phyloP scores from a whole-genome alignment of 129 eudicot species.

The Ambrosia artemisiifolia region DNA sequence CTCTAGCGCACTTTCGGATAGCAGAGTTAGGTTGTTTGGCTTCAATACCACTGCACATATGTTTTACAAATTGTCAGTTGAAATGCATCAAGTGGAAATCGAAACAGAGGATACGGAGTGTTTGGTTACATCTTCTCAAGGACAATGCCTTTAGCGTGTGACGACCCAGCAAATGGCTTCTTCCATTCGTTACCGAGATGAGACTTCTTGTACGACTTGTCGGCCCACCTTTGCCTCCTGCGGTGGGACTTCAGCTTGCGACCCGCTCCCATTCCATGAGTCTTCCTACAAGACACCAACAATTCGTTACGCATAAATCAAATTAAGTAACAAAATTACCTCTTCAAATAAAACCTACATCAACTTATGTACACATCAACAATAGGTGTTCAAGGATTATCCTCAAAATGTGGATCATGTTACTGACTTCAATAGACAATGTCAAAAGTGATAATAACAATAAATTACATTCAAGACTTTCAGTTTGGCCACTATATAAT shows the following conservation, averaged over 20 bases:
- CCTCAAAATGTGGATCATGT: background rate
- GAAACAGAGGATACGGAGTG: background rate
- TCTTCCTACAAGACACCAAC: constrained; percentile 29
- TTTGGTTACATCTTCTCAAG: constrained; percentile 46
- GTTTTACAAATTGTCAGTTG: background rate
- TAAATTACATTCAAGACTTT: background rate
- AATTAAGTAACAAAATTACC: background rate
- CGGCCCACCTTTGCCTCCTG: constrained; percentile 60
- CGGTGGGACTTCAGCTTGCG: constrained; percentile 58
- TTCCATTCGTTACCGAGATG: constrained; percentile 59
- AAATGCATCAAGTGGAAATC: background rate
- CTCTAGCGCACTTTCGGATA: constrained; percentile 53
- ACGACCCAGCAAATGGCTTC: constrained; percentile 56
- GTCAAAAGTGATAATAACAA: no score
- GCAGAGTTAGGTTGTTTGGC: constrained; percentile 60
- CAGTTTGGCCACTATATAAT: background rate
- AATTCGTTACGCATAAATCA: background rate
- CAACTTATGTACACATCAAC: background rate
- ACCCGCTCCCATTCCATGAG: constrained; percentile 66
- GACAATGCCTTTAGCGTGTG: constrained; percentile 55
- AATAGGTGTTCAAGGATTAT: background rate
- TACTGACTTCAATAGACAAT: background rate
- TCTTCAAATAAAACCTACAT: background rate
- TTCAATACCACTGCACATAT: constrained; percentile 44
- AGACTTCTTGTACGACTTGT: constrained; percentile 52